A percentile compares a stretch with the other conserved stretches of the same genome.
Evolutionary conservation across 257 asterid species (phyloP).

Genomic region (Ilex asprella): DNA sequence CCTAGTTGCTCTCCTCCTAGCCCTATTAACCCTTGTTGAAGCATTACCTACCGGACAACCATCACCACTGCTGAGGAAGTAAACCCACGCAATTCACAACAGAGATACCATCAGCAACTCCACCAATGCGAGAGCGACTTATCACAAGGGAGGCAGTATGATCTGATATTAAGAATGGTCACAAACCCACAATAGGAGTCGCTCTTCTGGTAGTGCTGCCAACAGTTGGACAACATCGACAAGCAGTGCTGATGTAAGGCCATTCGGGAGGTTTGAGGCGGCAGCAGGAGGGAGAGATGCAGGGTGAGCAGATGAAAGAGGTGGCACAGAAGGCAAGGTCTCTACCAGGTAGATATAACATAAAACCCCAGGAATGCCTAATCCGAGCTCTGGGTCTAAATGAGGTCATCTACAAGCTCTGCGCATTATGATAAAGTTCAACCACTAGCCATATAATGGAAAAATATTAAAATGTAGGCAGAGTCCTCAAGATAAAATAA

Average conservation of each 20-base stretch:
- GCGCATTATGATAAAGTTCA: no score
- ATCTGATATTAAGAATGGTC: no score
- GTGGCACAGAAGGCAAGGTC: conserved; percentile 6
- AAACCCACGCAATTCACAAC: not conserved
- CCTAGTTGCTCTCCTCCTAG: conserved; percentile 13
- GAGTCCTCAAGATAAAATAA: no score
- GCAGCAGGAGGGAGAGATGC: not conserved
- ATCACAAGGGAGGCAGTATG: not conserved
- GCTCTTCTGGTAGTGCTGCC: conserved; percentile 17
- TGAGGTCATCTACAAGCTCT: no score
- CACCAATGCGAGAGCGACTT: conserved; percentile 15
- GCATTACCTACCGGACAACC: conserved; percentile 18
- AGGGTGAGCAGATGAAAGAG: not conserved
- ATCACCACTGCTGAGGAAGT: conserved; percentile 16
- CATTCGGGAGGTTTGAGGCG: conserved; percentile 3
- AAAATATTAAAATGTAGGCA: no score
- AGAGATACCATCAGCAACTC: conserved; percentile 3
- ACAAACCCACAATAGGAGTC: conserved; percentile 7
- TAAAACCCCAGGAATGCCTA: conserved; percentile 5
- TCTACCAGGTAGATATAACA: conserved; percentile 10
- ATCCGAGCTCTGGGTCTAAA: not conserved
- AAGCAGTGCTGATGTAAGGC: conserved; percentile 12
- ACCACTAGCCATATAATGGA: no score
- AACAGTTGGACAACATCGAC: conserved; percentile 8
- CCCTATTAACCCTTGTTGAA: conserved; percentile 11